Conservation (phyloP, 176 grass and related monocot species). For the Rhynchospora pubera region DNA sequence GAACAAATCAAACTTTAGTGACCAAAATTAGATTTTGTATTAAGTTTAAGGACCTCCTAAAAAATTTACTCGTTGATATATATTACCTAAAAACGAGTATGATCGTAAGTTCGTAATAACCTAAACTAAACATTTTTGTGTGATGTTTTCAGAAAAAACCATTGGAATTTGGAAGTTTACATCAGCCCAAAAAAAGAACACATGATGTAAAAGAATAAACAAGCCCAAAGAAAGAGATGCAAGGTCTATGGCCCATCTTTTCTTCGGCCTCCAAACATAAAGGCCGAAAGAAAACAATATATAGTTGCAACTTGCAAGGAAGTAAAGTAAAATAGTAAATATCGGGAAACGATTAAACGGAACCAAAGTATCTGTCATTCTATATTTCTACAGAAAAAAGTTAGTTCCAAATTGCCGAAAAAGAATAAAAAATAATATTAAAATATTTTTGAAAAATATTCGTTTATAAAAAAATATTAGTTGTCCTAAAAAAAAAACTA, state of each 20-base stretch:
- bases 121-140: too few species aligned
- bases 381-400: background rate
- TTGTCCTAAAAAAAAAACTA: too few species aligned
- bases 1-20: too few species aligned
- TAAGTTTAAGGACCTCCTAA: too few species aligned
- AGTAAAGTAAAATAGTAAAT: background rate
- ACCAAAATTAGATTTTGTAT: too few species aligned
- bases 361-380: background rate
- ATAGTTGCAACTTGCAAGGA: background rate
- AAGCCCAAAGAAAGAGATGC: background rate
- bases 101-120: too few species aligned
- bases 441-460: too few species aligned
- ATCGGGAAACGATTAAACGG: background rate
- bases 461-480: too few species aligned
- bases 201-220: background rate
- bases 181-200: background rate
- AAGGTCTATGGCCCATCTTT: background rate
- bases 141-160: background rate
- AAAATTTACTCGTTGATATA: too few species aligned
- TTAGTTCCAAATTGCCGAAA: too few species aligned
- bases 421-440: too few species aligned
- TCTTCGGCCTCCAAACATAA: background rate
- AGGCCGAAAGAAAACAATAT: background rate
- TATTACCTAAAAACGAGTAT: too few species aligned
- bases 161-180: background rate